Base-by-base conservation (phyloP, 2,329 filamentous ascomycete genomes). In the Xylariaceae sp. region DNA sequence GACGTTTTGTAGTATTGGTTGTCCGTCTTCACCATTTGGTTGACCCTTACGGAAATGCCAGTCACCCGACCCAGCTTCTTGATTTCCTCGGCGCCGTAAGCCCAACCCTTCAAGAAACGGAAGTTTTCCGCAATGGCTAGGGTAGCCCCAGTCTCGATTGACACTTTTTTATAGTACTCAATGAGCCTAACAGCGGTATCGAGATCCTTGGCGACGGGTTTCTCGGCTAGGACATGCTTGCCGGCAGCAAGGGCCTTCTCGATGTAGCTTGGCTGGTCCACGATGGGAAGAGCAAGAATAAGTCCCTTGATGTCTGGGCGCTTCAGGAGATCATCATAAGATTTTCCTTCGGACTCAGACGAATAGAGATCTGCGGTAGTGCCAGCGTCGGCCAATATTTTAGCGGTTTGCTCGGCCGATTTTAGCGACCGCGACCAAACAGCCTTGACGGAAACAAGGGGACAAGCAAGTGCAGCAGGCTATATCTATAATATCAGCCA, bases 51-150 rank as follows among this genome's bases (percentile, higher is more conserved):
- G 42, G 67, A 66, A 67, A 87, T 86, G 13, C 78, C 72, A 2
- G 80, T 70, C 1, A 84, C 67, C 56, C 75, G 75, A 10, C 83
- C 82, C 1, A 86, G 71, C 45, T 74, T 70, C 56, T 76, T 67
- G 8, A 81, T 69, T 58, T 79, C 72, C 51, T 75, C 62, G 0
- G 72, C 71, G 0, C 76, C 86, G 61, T 78, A 79, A 12, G 69
- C 54, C 64, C 83, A 83, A 10, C 74, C 74, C 29, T 79, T 74
- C 51, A 80, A 68, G 71, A 83, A 90, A 47, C 88, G 79, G 66
- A 83, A 87, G 70, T 92, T 90, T 70, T 92, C 88, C 0, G 86
- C 88, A 3, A 92, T 77, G 13, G 75, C 75, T 71, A 83, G 82
- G 5, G 76, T 78, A 10, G 72, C 71, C 53, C 64, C 62, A 12